These are phyloP conservation scores for Dicorynia guianensis DNA, from an alignment of 306 rosid genomes.

Conservation along the genomic window DNA sequence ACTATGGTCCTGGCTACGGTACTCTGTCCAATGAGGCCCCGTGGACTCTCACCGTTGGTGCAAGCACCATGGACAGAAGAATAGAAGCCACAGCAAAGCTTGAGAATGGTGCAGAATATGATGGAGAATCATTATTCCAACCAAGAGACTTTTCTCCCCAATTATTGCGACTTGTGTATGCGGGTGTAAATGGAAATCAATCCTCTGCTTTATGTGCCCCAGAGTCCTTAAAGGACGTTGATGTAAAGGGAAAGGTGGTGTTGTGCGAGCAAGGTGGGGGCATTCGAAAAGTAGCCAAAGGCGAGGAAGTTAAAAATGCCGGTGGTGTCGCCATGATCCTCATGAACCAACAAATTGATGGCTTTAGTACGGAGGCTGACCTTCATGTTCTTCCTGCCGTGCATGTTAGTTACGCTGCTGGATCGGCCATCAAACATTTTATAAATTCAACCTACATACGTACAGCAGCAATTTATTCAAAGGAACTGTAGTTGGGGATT, in stretches of 20 bases:
- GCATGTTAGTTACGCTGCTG: conserved; percentile 47
- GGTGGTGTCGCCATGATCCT: conserved; percentile 66
- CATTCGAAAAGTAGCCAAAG: not conserved
- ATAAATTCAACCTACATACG: conserved; percentile 49
- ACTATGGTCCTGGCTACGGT: conserved; percentile 53
- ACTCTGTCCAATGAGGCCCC: conserved; percentile 74
- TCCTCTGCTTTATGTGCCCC: conserved; percentile 33
- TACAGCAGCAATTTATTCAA: conserved; percentile 48
- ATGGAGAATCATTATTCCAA: conserved; percentile 56
- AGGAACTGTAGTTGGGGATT: conserved; percentile 60
- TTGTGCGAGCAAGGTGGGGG: conserved; percentile 53
- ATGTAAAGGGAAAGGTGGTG: conserved; percentile 59
- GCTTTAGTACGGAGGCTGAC: conserved; percentile 40
- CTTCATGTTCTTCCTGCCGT: conserved; percentile 56
- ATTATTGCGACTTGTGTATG: conserved; percentile 55
- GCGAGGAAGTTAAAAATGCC: conserved; percentile 44
- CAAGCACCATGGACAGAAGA: conserved; percentile 66
- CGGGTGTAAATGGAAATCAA: conserved; percentile 38
- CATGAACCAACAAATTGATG: not conserved
- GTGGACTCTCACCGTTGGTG: conserved; percentile 69
- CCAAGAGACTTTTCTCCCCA: conserved; percentile 34
- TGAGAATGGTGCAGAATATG: conserved; percentile 54
- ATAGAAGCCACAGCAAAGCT: conserved; percentile 53
- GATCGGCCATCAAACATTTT: conserved; percentile 49
- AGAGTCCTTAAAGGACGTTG: conserved; percentile 37